Evolutionary conservation across 1,139 yeast genomes (phyloP).

Genomic region (Saccharomyces pastorianus): DNA sequence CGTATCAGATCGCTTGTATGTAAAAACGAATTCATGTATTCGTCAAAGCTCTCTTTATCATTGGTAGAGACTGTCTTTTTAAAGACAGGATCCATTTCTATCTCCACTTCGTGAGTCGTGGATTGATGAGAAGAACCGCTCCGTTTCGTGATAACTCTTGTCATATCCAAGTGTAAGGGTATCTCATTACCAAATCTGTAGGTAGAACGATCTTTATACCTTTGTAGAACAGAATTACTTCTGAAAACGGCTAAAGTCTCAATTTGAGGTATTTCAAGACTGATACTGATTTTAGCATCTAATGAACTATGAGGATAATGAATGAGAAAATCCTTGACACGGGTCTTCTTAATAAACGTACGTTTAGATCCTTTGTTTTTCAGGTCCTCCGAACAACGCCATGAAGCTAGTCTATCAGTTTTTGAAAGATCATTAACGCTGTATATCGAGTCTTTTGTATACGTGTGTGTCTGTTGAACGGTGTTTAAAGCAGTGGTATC

Average conservation of each 20-base stretch:
- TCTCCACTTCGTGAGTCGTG: background rate
- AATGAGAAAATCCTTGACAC: background rate
- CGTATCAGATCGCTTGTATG: too few relatives aligned
- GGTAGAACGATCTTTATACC: background rate
- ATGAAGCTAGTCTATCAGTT: background rate
- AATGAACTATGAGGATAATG: background rate
- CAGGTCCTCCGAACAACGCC: background rate
- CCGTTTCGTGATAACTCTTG: background rate
- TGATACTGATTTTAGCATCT: background rate
- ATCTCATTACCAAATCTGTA: background rate
- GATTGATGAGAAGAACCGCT: background rate
- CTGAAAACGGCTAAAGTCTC: background rate
- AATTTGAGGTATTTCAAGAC: background rate
- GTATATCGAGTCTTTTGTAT: background rate
- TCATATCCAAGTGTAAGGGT: background rate
- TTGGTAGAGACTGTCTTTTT: too few relatives aligned
- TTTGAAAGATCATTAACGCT: background rate
- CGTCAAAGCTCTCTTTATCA: too few relatives aligned
- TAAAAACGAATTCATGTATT: too few relatives aligned
- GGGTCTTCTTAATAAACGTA: background rate
- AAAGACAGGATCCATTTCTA: background rate
- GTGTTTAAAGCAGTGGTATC: background rate
- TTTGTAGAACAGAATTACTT: background rate
- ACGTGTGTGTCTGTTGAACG: background rate
- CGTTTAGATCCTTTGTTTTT: background rate